Base-by-base conservation (phyloP, 306 rosid species). In the Cotoneaster glaucophyllus region DNA sequence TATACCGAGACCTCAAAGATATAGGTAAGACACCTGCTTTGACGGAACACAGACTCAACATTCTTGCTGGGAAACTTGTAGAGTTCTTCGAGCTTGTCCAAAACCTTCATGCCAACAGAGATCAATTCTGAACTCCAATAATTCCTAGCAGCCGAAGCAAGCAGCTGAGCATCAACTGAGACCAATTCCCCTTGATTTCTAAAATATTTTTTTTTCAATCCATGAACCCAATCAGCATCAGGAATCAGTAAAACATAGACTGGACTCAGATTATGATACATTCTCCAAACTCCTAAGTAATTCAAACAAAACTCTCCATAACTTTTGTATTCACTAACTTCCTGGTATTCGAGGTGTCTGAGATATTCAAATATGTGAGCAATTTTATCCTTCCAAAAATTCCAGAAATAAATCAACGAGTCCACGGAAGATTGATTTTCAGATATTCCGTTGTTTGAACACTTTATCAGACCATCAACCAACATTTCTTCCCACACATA, bases 341-440 rank as follows among this genome's bases (percentile, higher is more conserved):
- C 91, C 57, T 77, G 77, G 9, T 62, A 77, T 65, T 78, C 86
- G 41, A 80, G 65, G 78, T 73, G 61, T 71, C 75, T 56, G 22
- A 86, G 88, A 66, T 57, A 82, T 39, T 87, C 83, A 37, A 86
- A 22, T 32, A 90, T 64, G 12, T 25, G 65, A 19, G 62, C 65
- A 37, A 89, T 78, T 32, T 80, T 82, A 41, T 85, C 88, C 82
- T 81, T 93, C 94, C 96, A 93, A 62, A 84, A 74, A 34, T 81
- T 78, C 98, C 96, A 93, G 82, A 85, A 88, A 86, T 81, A 81
- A 69, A 86, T 82, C 50, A 90, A 61, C 2, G 96, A 82, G 45
- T 86, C 91, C 29, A 80, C 64, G 11, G 98, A 90, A 26, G 81
- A 76, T 76, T 70, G 84, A 62, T 83, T 80, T 50, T 44, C 43